Evolutionary conservation across 805 yeast genomes (phyloP), one percentile per base, ranked within the genome.

Genomic region (Candida maltosa): DNA sequence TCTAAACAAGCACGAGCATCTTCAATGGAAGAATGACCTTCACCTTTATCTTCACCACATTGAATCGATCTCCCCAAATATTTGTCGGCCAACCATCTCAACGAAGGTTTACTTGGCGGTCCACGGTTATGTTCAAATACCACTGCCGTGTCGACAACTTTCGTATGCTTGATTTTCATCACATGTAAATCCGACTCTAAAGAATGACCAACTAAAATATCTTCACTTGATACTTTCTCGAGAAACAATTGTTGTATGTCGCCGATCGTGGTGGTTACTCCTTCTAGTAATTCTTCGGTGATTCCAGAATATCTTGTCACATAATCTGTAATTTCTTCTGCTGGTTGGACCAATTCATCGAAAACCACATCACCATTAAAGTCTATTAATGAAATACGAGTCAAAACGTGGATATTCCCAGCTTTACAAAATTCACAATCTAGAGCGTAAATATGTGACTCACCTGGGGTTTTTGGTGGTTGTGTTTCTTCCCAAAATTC

Each of bases 371-470:
- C 70, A 12, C 72, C 74, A 33, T 77, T 69, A 46, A 74, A 77
- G 52, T 84, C 80, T 1, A 88, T 73, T 7, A 93, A 45, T 2
- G 96, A 84, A 0, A 86, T 76, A 35, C 97, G 69, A 0, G 97
- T 78, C 26, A 91, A 64, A 1, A 77, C 95, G 27, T 72, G 69
- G 0, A 87, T 88, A 1, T 50, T 42, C 0, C 64, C 73, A 0
- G 89, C 60, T 39, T 70, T 61, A 54, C 96, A 87, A 87, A 91
- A 93, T 60, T 91, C 98, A 66, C 98, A 93, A 60, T 91, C 98
- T 14, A 93, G 45, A 0, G 95, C 93, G 61, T 76, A 87, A 0
- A 83, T 76, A 38, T 70, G 78, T 0, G 83, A 72, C 0, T 80
- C 81, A 74, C 1, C 51, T 37, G 10, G 26, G n/a, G n/a, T n/a